These are phyloP conservation scores for Claviceps monticola DNA, from an alignment of 2,329 filamentous ascomycete species.

Conservation along the genomic window DNA sequence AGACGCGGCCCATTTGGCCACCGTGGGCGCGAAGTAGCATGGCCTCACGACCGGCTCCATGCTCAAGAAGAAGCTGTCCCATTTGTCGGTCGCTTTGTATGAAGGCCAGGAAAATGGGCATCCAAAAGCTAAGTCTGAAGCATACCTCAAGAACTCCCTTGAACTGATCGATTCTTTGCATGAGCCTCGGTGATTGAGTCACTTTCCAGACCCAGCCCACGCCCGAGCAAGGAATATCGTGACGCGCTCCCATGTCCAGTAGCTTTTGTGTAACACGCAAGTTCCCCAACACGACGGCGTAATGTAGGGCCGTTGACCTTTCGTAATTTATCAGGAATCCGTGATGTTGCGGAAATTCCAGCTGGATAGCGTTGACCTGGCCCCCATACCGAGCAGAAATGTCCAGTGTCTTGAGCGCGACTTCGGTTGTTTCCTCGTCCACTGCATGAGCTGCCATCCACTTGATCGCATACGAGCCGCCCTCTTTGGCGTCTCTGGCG, in stretches of 20 bases:
- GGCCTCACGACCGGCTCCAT: background rate
- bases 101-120: constrained; percentile 1
- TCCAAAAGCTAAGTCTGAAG: background rate
- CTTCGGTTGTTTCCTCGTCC: background rate
- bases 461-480: background rate
- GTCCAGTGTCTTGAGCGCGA: background rate
- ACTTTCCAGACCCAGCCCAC: background rate
- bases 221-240: background rate
- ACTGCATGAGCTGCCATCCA: constrained; percentile 1
- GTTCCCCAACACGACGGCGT: background rate
- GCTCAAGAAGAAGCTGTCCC: background rate
- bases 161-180: background rate
- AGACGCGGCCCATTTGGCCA: background rate
- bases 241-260: background rate
- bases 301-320: constrained; percentile 1
- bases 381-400: background rate
- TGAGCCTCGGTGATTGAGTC: background rate
- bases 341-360: background rate
- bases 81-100: background rate
- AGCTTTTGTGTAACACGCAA: background rate
- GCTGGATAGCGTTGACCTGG: constrained; percentile 1
- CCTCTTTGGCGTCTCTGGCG: background rate
- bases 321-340: background rate
- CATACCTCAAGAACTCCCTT: background rate
- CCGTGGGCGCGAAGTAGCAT: background rate